Conservation (phyloP, 1,284 basidiomycete genomes). For the Stygiomarasmius scandens region DNA sequence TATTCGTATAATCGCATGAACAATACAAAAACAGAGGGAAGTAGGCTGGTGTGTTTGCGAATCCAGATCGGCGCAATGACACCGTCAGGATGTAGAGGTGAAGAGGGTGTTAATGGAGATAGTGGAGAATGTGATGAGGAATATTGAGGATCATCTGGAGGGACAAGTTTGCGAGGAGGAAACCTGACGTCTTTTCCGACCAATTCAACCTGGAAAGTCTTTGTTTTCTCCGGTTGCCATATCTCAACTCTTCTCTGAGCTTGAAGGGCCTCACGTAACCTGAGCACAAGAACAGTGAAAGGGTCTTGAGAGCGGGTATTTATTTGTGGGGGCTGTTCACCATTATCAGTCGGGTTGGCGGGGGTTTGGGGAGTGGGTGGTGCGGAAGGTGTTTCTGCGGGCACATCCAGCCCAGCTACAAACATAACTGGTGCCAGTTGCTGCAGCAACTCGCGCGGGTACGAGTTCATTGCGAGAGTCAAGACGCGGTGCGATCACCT, state of each 20-base stretch:
- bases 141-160: conserved; percentile 56
- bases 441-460: conserved; percentile 80
- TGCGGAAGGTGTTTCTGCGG: conserved; percentile 4
- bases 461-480: conserved; percentile 75
- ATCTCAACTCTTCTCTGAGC: conserved; percentile 62
- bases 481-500: not conserved
- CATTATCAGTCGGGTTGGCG: conserved; percentile 19
- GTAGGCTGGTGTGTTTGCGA: conserved; percentile 88
- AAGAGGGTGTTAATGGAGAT: conserved; percentile 85
- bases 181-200: conserved; percentile 85
- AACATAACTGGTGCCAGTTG: conserved; percentile 93
- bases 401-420: conserved; percentile 75
- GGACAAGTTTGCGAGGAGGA: conserved; percentile 81
- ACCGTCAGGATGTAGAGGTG: conserved; percentile 92
- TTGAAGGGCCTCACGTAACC: conserved; percentile 67
- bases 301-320: conserved; percentile 50
- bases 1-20: conserved; percentile 83
- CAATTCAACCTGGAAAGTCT: conserved; percentile 78
- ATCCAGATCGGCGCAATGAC: conserved; percentile 97
- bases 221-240: conserved; percentile 67
- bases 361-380: conserved; percentile 24
- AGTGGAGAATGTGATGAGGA: conserved; percentile 79
- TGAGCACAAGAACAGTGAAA: conserved; percentile 53
- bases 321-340: conserved; percentile 22
- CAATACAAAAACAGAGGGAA: conserved; percentile 92